Evolutionary conservation across 2,329 filamentous ascomycete species (phyloP).

Genomic region (Sordariomycetes sp.): DNA sequence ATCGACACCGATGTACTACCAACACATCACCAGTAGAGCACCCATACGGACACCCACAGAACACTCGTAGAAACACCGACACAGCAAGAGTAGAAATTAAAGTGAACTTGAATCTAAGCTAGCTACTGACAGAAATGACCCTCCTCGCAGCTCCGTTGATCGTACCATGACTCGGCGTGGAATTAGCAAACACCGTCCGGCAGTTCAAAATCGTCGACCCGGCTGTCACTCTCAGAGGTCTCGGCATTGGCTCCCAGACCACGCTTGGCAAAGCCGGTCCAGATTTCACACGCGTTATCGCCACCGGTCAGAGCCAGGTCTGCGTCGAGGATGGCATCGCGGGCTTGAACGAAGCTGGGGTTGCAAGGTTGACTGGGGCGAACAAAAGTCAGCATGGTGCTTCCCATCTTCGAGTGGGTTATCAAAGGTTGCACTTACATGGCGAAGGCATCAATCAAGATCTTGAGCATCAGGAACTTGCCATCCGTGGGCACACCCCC

Average conservation of each 20-base stretch:
- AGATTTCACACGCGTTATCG: slow-evolving; percentile 35
- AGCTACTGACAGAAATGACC: too few relatives aligned
- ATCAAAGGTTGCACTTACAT: too few relatives aligned
- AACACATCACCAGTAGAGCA: too few relatives aligned
- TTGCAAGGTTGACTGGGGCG: slow-evolving; percentile 39
- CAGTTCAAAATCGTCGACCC: slow-evolving; percentile 4
- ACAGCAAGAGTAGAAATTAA: too few relatives aligned
- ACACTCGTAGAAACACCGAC: too few relatives aligned
- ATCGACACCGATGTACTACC: too few relatives aligned
- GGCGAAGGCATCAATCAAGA: slow-evolving; percentile 1
- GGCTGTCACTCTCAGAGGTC: slow-evolving; percentile 7
- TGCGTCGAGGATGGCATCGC: slow-evolving; percentile 40
- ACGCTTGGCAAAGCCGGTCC: slow-evolving; percentile 41
- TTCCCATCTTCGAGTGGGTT: too few relatives aligned
- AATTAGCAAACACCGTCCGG: slow-evolving; percentile 1
- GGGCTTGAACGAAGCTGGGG: slow-evolving; percentile 35
- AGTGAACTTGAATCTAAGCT: too few relatives aligned
- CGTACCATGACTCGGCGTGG: too few relatives aligned
- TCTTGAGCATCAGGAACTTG: slow-evolving; percentile 34
- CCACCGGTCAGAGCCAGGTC: slow-evolving; percentile 37
- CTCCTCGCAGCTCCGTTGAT: too few relatives aligned
- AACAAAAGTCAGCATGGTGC: too few relatives aligned
- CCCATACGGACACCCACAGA: too few relatives aligned
- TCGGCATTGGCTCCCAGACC: slow-evolving; percentile 30
- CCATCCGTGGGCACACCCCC: slow-evolving; percentile 35